These are phyloP conservation scores for Clavispora fructus DNA, from an alignment of 805 yeast species.

Conservation along the genomic window DNA sequence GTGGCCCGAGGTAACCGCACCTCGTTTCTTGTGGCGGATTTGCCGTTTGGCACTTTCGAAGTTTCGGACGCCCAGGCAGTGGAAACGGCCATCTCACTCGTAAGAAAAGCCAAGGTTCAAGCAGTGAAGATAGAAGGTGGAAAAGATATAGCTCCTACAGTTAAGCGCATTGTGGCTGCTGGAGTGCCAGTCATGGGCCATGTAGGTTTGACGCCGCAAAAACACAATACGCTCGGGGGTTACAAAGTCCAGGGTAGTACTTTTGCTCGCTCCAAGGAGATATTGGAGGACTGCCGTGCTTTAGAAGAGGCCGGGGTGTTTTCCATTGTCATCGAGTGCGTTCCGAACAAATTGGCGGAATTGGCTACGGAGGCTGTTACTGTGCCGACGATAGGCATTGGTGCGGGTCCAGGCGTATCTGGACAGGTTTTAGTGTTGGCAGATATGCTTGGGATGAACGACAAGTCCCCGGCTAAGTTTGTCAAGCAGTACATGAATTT, in stretches of 20 bases:
- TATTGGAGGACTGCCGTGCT: constrained; percentile 62
- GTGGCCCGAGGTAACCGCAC: constrained; percentile 64
- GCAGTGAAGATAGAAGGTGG: constrained; percentile 89
- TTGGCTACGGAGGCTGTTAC: constrained; percentile 53
- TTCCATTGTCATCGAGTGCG: constrained; percentile 73
- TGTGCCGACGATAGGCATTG: constrained; percentile 91
- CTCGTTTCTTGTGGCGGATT: constrained; percentile 73
- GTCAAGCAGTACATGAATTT: constrained; percentile 64
- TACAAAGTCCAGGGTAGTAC: constrained; percentile 80
- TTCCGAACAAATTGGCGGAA: constrained; percentile 69
- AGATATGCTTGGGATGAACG: constrained; percentile 75
- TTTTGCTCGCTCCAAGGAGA: constrained; percentile 44
- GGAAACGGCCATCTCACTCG: constrained; percentile 47
- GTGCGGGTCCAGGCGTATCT: constrained; percentile 79
- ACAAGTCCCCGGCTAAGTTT: constrained; percentile 50
- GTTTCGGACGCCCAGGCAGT: constrained; percentile 57
- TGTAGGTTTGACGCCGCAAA: constrained; percentile 89
- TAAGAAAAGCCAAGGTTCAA: constrained; percentile 53
- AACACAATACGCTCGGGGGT: constrained; percentile 74
- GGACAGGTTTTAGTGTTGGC: constrained; percentile 90
- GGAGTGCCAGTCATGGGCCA: constrained; percentile 94
- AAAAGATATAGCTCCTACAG: constrained; percentile 43
- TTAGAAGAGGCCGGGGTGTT: constrained; percentile 76
- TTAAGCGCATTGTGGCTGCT: constrained; percentile 49
- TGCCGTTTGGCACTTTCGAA: constrained; percentile 89